phyloP scores from a whole-genome alignment of 148 eudicot species.

The Bassia scoparia region DNA sequence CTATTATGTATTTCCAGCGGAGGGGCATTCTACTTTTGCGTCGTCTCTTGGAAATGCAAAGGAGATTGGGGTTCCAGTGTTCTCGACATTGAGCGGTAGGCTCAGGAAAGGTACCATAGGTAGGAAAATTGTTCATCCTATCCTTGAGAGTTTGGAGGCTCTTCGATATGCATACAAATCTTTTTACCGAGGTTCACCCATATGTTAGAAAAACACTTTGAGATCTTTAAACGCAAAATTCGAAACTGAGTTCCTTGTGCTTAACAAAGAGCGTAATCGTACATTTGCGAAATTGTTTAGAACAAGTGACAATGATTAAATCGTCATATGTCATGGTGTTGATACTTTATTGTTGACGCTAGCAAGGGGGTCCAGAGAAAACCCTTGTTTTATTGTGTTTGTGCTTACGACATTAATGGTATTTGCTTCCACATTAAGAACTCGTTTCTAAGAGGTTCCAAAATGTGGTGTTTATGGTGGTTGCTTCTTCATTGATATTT shows the following conservation, averaged over 20 bases:
- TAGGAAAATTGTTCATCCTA: no score
- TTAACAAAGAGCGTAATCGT: background rate
- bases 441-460: no score
- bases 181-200: background rate
- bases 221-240: no score
- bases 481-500: no score
- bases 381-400: background rate
- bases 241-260: background rate
- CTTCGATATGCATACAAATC: background rate
- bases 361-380: background rate
- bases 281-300: background rate
- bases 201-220: background rate
- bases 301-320: background rate
- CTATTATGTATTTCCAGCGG: no score
- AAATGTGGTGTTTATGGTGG: background rate
- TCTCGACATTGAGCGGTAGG: no score
- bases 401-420: background rate
- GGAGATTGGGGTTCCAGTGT: no score
- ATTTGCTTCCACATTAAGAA: background rate
- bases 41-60: no score
- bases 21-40: no score
- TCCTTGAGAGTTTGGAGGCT: no score
- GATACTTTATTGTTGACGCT: background rate
- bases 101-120: no score
- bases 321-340: background rate